Evolutionary conservation across 176 grass and related monocot genomes (phyloP).

Genomic region (Dactylis glomerata): DNA sequence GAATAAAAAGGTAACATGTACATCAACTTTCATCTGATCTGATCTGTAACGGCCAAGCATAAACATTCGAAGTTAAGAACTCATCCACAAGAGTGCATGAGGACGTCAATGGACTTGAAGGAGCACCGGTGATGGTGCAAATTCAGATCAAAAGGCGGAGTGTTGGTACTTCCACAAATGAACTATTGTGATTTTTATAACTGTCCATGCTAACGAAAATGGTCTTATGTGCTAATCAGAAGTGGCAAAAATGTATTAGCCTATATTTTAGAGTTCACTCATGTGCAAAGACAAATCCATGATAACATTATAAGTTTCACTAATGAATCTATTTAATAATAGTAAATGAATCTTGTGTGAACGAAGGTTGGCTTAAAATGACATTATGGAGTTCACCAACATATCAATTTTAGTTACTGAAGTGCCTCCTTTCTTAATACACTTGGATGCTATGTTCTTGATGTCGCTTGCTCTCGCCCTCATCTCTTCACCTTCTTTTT

Average conservation of each 20-base stretch:
- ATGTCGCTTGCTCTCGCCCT: neutral
- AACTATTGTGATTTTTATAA: too few relatives aligned
- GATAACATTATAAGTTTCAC: neutral
- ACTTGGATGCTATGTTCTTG: neutral
- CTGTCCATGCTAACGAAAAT: neutral
- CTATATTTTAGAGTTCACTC: neutral
- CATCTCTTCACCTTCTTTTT: constrained; percentile 7
- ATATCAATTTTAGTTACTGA: neutral
- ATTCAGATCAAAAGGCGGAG: too few relatives aligned
- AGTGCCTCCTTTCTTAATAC: constrained; percentile 2
- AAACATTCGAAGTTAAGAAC: too few relatives aligned
- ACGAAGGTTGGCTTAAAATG: neutral
- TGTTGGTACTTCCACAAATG: too few relatives aligned
- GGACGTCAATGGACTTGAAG: too few relatives aligned
- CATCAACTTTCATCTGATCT: too few relatives aligned
- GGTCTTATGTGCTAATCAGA: neutral
- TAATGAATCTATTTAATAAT: neutral
- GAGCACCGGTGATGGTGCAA: too few relatives aligned
- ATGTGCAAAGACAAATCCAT: neutral
- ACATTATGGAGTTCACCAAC: constrained; percentile 16
- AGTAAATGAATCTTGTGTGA: neutral
- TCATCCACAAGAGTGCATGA: too few relatives aligned
- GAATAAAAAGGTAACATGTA: too few relatives aligned
- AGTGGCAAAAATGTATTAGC: neutral
- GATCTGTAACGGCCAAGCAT: too few relatives aligned